A percentile compares a stretch with the other conserved stretches of the same genome.
Conservation (phyloP, 2,329 filamentous ascomycete species). For the Claviceps sp. region DNA sequence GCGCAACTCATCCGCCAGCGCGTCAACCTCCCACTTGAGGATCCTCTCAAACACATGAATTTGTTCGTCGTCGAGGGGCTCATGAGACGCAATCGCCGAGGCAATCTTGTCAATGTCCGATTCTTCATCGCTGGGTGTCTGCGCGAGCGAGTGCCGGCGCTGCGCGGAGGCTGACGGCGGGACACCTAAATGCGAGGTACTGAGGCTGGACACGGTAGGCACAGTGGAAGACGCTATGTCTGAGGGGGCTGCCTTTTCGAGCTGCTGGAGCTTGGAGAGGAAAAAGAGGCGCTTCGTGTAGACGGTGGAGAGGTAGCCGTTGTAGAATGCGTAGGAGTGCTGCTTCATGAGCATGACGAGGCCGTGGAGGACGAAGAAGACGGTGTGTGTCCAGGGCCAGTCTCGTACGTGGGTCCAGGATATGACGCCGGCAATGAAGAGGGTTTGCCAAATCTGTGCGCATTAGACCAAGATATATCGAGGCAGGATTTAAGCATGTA, state of each 20-base stretch:
- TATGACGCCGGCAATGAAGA: conserved; percentile 48
- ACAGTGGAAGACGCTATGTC: conserved; percentile 27
- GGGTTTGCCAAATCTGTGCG: conserved; percentile 49
- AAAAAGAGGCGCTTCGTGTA: conserved; percentile 36
- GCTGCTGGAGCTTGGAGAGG: conserved; percentile 37
- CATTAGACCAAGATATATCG: background rate
- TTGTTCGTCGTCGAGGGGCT: conserved; percentile 48
- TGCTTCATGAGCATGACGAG: conserved; percentile 75
- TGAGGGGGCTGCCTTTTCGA: conserved; percentile 39
- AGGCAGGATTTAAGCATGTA: background rate
- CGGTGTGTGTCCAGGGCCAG: conserved; percentile 75
- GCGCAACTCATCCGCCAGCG: conserved; percentile 49
- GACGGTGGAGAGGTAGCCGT: conserved; percentile 54
- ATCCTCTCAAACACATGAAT: conserved; percentile 50
- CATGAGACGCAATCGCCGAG: conserved; percentile 44
- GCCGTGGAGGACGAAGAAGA: conserved; percentile 63
- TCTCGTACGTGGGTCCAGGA: conserved; percentile 55
- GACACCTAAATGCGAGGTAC: conserved; percentile 30
- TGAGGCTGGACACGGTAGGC: conserved; percentile 27
- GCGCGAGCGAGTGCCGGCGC: conserved; percentile 26
- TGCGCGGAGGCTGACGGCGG: conserved; percentile 27
- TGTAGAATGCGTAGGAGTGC: conserved; percentile 68
- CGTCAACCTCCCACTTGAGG: conserved; percentile 52
- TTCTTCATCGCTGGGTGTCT: conserved; percentile 23
- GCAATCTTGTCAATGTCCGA: conserved; percentile 47